Evolutionary conservation across 2,329 filamentous ascomycete species (phyloP).

Genomic region (Pseudocercospora fijiensis): DNA sequence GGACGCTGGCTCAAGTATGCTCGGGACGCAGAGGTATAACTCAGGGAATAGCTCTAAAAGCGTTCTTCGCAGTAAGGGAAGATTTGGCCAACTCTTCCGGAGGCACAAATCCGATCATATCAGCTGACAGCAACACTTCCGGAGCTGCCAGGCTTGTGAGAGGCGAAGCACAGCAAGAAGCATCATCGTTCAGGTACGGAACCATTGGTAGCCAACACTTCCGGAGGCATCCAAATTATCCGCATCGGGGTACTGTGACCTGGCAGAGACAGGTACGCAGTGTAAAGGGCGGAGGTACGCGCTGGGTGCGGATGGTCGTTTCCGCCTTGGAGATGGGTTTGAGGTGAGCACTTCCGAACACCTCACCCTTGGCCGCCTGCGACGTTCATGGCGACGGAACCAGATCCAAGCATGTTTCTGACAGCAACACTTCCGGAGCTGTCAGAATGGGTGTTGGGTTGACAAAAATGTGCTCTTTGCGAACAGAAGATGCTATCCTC

Average conservation of each 20-base stretch:
- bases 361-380: neutral
- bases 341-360: slow-evolving; percentile 22
- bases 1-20: neutral
- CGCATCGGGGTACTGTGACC: neutral
- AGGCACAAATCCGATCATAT: neutral
- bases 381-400: neutral
- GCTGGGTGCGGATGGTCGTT: neutral
- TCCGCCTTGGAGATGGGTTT: neutral
- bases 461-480: neutral
- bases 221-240: slow-evolving; percentile 10
- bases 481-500: slow-evolving; percentile 4
- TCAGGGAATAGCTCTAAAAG: neutral
- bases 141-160: slow-evolving; percentile 4
- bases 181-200: neutral
- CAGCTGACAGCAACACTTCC: slow-evolving; percentile 14
- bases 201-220: slow-evolving; percentile 14
- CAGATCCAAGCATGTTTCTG: neutral
- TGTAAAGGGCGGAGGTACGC: neutral
- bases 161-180: neutral
- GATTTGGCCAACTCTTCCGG: neutral
- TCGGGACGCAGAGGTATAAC: neutral
- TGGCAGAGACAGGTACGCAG: neutral
- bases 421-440: slow-evolving; percentile 18
- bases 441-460: neutral
- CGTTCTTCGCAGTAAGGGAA: neutral